A percentile compares a stretch with the other conserved stretches of the same genome.
phyloP scores from a whole-genome alignment of 495 filamentous ascomycete species.

The Penicillium lividum region DNA sequence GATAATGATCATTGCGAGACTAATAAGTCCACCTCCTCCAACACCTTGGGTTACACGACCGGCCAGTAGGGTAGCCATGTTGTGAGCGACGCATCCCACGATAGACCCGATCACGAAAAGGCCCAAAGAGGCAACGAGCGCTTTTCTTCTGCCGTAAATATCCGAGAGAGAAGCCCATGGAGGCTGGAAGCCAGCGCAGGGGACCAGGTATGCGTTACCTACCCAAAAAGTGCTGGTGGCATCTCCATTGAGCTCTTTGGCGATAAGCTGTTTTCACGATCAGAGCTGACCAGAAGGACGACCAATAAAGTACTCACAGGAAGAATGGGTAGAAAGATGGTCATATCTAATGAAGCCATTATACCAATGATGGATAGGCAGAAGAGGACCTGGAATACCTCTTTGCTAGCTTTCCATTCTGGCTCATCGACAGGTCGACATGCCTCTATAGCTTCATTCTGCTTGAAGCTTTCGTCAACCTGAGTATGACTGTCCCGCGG shows the following conservation, averaged over 20 bases:
- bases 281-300: neutral
- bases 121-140: conserved; percentile 25
- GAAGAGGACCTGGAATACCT: neutral
- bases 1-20: conserved; percentile 27
- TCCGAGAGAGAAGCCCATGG: conserved; percentile 47
- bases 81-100: conserved; percentile 40
- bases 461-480: neutral
- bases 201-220: conserved; percentile 62
- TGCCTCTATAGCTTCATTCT: neutral
- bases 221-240: conserved; percentile 50
- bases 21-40: conserved; percentile 38
- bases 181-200: conserved; percentile 58
- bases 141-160: conserved; percentile 44
- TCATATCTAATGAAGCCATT: conserved; percentile 9
- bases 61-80: conserved; percentile 33
- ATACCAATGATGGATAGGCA: conserved; percentile 9
- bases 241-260: conserved; percentile 10
- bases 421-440: neutral
- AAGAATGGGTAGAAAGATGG: conserved; percentile 8
- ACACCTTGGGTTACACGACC: conserved; percentile 46
- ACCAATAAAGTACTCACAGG: conserved; percentile 1
- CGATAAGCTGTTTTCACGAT: neutral
- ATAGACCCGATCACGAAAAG: conserved; percentile 42
- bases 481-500: neutral
- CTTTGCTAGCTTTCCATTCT: neutral